Evolutionary conservation across 2,329 filamentous ascomycete genomes (phyloP), one percentile per base, ranked within the genome.

Genomic region (Zymoseptoria ardabiliae): DNA sequence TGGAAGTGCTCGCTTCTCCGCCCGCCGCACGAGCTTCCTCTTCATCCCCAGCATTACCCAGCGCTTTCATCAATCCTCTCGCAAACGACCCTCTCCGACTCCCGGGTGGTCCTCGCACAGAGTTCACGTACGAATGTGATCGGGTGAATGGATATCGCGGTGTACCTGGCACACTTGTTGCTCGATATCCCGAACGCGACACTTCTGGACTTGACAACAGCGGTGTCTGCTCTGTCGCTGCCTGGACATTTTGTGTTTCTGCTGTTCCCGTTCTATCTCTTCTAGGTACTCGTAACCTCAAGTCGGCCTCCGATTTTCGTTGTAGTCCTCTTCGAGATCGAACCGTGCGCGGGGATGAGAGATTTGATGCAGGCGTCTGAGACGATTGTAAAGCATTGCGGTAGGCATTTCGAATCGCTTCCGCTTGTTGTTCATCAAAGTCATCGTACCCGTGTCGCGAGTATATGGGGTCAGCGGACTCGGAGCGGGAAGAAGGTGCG

Each of bases 21-120:
- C 22, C 50, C 19, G 55, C 49, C 54, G 61, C 53, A 20, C 50
- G 54, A 10, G 25, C 22, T 51, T 58, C 56, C 56, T 59, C 61
- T 28, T 61, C 58, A 54, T 68, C 64, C 13, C 59, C 63, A 23
- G 25, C 30, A n/a, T 53, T 55, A 11, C 62, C 58, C 13, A 70
- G 49, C 0, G 68, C 66, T 55, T 64, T 66, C 62, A 69, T 68
- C 11, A 71, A 58, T 6, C 66, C 62, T 21, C 61, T 55, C 19
- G 71, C 73, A 59, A 78, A 76, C 0, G 81, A 83, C 59, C 77
- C 77, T 6, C 76, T 72, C 50, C 81, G 76, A 62, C 79, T 82
- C 60, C 57, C 56, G 11, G n/a, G 35, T 23, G 21, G 53, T 10
- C 59, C 55, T 22, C 65, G 64, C 20, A 56, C 63, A 48, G 67